Conservation (phyloP, 495 filamentous ascomycete genomes). For the Endocarpon pusillum region DNA sequence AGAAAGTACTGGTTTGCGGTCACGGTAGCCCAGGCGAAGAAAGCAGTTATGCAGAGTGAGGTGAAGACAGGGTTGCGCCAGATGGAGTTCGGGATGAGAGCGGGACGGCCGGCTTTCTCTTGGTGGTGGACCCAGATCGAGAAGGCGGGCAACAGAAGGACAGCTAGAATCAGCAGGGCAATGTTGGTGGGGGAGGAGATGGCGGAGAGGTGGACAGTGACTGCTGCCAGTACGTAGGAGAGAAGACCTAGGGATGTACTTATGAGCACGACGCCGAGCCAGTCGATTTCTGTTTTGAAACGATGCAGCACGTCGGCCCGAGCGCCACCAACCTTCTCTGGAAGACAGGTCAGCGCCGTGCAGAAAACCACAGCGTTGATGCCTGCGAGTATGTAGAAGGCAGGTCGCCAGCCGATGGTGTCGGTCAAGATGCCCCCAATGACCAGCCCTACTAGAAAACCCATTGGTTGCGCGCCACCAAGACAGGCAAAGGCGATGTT, state of each 20-base stretch:
- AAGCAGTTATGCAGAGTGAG: slow-evolving; percentile 31
- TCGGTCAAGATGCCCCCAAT: slow-evolving; percentile 29
- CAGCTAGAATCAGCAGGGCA: slow-evolving; percentile 20
- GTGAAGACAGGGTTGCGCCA: slow-evolving; percentile 35
- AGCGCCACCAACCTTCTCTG: too few species aligned
- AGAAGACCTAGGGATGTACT: slow-evolving; percentile 27
- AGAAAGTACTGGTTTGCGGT: slow-evolving; percentile 33
- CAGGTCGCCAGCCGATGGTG: slow-evolving; percentile 30
- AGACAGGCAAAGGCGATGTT: slow-evolving; percentile 30
- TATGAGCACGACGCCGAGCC: slow-evolving; percentile 27
- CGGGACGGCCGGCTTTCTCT: slow-evolving; percentile 23
- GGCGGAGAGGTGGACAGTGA: slow-evolving; percentile 11
- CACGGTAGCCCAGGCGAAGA: slow-evolving; percentile 29
- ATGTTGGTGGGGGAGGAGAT: slow-evolving; percentile 22
- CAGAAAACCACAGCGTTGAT: too few species aligned
- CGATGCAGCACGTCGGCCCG: slow-evolving; percentile 6
- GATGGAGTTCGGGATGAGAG: slow-evolving; percentile 36
- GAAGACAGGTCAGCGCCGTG: too few species aligned
- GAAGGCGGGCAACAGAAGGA: slow-evolving; percentile 26
- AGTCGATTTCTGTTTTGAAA: slow-evolving; percentile 28
- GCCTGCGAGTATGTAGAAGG: slow-evolving; percentile 25
- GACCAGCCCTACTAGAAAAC: slow-evolving; percentile 25
- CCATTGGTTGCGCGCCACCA: slow-evolving; percentile 28
- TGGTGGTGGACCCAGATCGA: slow-evolving; percentile 27
- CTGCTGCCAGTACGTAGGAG: slow-evolving; percentile 29